Percentiles rank a stretch among this genome's conserved stretches.
Conservation (phyloP, 345 rosid species). For the Triadica sebifera region DNA sequence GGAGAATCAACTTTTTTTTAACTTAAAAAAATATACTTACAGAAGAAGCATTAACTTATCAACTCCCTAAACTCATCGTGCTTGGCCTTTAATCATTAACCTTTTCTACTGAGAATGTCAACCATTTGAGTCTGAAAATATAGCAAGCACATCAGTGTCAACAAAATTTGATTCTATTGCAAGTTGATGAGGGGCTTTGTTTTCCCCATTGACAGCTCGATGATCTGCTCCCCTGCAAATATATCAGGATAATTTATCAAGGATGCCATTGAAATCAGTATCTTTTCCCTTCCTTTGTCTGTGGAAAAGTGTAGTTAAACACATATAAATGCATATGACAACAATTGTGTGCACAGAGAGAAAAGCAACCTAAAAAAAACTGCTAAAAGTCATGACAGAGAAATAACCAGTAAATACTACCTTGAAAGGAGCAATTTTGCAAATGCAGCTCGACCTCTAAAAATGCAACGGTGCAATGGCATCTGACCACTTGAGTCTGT, state of each 20-base stretch:
- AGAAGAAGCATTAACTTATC: slow-evolving; percentile 22
- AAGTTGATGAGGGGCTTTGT: slow-evolving; percentile 60
- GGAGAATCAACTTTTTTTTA: slow-evolving; percentile 22
- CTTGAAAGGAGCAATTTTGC: slow-evolving; percentile 85
- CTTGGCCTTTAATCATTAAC: slow-evolving; percentile 5
- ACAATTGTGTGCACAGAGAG: background rate
- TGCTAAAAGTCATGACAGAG: background rate
- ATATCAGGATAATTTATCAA: background rate
- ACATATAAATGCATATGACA: background rate
- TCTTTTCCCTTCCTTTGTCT: background rate
- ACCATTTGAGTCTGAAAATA: slow-evolving; percentile 64
- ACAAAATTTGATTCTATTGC: slow-evolving; percentile 55
- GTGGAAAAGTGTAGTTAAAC: background rate
- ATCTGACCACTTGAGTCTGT: slow-evolving; percentile 74
- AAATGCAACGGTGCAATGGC: slow-evolving; percentile 75
- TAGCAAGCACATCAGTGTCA: slow-evolving; percentile 58
- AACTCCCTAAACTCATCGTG: slow-evolving; percentile 23
- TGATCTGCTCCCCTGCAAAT: slow-evolving; percentile 86
- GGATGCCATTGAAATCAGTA: background rate
- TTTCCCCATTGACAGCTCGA: slow-evolving; percentile 55
- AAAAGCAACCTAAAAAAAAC: background rate
- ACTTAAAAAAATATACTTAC: slow-evolving; percentile 29
- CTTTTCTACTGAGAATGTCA: slow-evolving; percentile 24
- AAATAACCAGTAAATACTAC: slow-evolving; percentile 35
- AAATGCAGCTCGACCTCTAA: slow-evolving; percentile 52